These are phyloP conservation scores for Hymenoscyphus linearis DNA, from an alignment of 2,329 filamentous ascomycete species.

Conservation along the genomic window DNA sequence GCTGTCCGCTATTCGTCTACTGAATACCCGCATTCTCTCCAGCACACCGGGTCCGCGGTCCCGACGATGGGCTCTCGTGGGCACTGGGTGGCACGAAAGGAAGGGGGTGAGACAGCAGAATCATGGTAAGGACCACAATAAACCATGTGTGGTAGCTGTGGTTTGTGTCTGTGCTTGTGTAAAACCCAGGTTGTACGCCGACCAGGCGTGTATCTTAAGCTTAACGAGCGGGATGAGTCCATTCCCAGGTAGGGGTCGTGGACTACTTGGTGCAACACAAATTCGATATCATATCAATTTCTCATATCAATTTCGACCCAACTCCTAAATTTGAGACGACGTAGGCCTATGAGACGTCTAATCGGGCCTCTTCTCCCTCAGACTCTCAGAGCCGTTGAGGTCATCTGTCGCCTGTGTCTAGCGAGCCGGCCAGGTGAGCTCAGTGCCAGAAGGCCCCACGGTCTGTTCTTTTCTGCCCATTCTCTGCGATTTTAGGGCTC, in stretches of 20 bases:
- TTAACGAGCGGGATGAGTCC: constrained; percentile 1
- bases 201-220: not conserved
- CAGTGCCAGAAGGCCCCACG: not conserved
- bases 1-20: not conserved
- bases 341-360: not conserved
- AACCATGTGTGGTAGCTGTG: not conserved
- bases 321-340: not conserved
- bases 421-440: not conserved
- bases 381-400: no score
- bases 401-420: not conserved
- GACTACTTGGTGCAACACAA: not conserved
- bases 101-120: not conserved
- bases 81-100: constrained; percentile 2
- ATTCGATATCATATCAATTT: no score
- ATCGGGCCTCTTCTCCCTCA: not conserved
- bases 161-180: constrained; percentile 8
- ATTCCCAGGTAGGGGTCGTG: not conserved
- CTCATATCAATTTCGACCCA: not conserved
- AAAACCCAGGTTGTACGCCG: not conserved
- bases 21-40: constrained; percentile 5
- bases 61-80: not conserved
- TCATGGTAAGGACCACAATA: constrained; percentile 3
- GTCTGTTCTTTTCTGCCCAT: not conserved
- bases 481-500: not conserved
- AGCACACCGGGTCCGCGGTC: constrained; percentile 8